phyloP scores from a whole-genome alignment of 2,329 filamentous ascomycete species.

The Alternaria consortialis region DNA sequence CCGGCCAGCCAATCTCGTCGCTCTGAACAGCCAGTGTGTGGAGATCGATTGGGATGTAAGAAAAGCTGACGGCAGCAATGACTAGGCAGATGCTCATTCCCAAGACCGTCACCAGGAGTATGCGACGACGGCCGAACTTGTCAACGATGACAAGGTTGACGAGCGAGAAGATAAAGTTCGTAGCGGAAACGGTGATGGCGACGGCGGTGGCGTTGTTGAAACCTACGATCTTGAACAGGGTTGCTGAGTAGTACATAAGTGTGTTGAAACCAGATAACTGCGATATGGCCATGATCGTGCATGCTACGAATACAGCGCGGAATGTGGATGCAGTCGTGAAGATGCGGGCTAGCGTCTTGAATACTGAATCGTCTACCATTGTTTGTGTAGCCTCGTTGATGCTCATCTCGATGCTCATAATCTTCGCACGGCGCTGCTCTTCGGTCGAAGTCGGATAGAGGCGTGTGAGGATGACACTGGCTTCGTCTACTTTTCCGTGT shows the following conservation, averaged over 20 bases:
- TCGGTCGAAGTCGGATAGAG: slow-evolving; percentile 46
- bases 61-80: slow-evolving; percentile 77
- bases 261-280: slow-evolving; percentile 67
- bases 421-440: slow-evolving; percentile 38
- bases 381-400: slow-evolving; percentile 44
- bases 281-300: slow-evolving; percentile 50
- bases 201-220: slow-evolving; percentile 82
- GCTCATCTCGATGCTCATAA: slow-evolving; percentile 40
- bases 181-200: slow-evolving; percentile 79
- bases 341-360: slow-evolving; percentile 44
- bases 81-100: slow-evolving; percentile 79
- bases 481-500: slow-evolving; percentile 45
- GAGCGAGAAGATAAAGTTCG: slow-evolving; percentile 84
- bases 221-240: slow-evolving; percentile 66
- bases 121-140: slow-evolving; percentile 77
- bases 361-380: slow-evolving; percentile 45
- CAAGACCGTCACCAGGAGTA: slow-evolving; percentile 59
- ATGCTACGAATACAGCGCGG: slow-evolving; percentile 49
- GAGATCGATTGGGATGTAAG: slow-evolving; percentile 63
- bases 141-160: slow-evolving; percentile 80
- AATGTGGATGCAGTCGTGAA: slow-evolving; percentile 45
- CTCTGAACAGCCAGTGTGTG: slow-evolving; percentile 45
- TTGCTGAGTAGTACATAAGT: slow-evolving; percentile 77
- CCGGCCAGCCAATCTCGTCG: slow-evolving; percentile 43
- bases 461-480: slow-evolving; percentile 42